Base-by-base conservation (phyloP, 208 protist genomes). In the Leptomonas pyrrhocoris region DNA sequence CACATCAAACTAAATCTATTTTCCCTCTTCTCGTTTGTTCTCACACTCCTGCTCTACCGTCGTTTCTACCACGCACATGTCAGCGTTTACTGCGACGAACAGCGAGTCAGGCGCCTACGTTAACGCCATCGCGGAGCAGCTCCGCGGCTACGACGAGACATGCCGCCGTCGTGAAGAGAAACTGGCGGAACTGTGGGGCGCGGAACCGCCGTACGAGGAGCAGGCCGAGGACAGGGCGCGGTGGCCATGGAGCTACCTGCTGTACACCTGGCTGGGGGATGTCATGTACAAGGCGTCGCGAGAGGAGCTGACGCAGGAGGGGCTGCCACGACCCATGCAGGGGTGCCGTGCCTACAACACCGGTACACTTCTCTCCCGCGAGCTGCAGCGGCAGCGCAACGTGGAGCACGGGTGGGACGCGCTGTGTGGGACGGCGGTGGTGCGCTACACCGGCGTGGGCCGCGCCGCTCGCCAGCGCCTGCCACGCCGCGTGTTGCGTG, bases 221-320 rank as follows among this genome's bases (percentile, higher is more conserved):
- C 81, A 82, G 50, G 40, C 63, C 2, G 73, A 86, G 34, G 77
- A 83, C 65, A 21, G 16, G 3, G 72, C 81, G 9, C 31, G 53
- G 0, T 67, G 45, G 36, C 16, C 80, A 3, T 6, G 59, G 34
- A 69, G 73, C 0, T 18, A n/a, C 0, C 28, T 86, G 16, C 76
- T 75, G 31, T 75, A 82, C 68, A 84, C 77, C 0, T 87, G 82
- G 82, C 50, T 73, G 18, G 76, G 70, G 0, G 68, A 73, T 28
- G 31, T 82, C 58, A 81, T 87, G 45, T 46, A 21, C 36, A 34
- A 51, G 13, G 82, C 82, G 12, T 71, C 78, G 18, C 55, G 60
- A 2, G 82, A 75, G 56, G 72, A 77, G 25, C 60, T 87, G 1
- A 69, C 43, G 2, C 55, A 55, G 23, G 46, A 56, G 18, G 68